These are phyloP conservation scores for Buddleja alternifolia DNA, from an alignment of 257 asterid genomes.

Conservation along the genomic window DNA sequence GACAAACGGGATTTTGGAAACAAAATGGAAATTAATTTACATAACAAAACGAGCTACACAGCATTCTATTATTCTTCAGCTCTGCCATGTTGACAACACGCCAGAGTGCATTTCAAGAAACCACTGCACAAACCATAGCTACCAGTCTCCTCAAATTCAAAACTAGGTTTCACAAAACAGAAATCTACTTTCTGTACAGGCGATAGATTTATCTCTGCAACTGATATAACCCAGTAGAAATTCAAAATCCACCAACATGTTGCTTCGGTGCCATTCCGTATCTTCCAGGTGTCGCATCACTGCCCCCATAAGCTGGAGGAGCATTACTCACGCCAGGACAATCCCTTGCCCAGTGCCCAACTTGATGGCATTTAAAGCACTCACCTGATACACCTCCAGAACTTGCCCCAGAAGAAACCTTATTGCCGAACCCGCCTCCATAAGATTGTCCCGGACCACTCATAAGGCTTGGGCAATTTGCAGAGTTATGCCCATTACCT, in stretches of 20 bases:
- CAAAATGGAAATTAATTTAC: slow-evolving; percentile 25
- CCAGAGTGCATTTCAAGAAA: slow-evolving; percentile 12
- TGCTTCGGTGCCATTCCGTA: slow-evolving; percentile 67
- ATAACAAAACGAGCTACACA: slow-evolving; percentile 8
- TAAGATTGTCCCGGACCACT: slow-evolving; percentile 65
- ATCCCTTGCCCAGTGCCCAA: slow-evolving; percentile 88
- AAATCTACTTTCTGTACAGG: not conserved
- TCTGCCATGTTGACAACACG: not conserved
- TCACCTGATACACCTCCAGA: slow-evolving; percentile 48
- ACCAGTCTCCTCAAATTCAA: slow-evolving; percentile 9
- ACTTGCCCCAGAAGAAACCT: slow-evolving; percentile 35
- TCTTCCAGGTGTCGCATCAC: slow-evolving; percentile 52
- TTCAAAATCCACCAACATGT: slow-evolving; percentile 74
- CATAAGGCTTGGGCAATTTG: slow-evolving; percentile 71
- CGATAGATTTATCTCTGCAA: slow-evolving; percentile 17
- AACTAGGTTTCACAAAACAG: not conserved
- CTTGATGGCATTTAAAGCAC: slow-evolving; percentile 82
- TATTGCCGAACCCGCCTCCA: slow-evolving; percentile 51
- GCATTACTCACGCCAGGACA: slow-evolving; percentile 60
- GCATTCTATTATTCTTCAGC: not conserved
- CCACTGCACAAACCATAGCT: not conserved
- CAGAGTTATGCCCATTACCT: slow-evolving; percentile 68
- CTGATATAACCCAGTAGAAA: not conserved
- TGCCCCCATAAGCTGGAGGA: slow-evolving; percentile 61
- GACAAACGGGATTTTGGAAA: not conserved